Evolutionary conservation across 257 asterid species (phyloP).

Genomic region (Cinchona pubescens): DNA sequence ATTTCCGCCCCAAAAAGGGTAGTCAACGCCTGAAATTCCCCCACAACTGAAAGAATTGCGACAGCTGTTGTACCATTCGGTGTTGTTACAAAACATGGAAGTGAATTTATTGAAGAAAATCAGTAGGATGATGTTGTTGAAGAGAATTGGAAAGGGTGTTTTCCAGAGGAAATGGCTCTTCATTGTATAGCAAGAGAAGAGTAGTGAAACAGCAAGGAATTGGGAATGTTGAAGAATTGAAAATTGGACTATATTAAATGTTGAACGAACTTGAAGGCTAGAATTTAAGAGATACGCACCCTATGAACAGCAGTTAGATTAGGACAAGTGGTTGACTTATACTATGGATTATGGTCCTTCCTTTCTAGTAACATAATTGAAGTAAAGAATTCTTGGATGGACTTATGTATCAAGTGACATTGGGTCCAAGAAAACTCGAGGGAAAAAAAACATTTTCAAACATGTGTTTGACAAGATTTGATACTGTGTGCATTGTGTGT

Average conservation of each 20-base stretch:
- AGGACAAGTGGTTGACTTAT: conserved; percentile 10
- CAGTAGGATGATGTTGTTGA: background rate
- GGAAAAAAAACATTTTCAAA: background rate
- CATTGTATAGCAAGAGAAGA: conserved; percentile 4
- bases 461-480: background rate
- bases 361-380: background rate
- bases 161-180: conserved; percentile 2
- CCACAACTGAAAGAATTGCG: conserved; percentile 45
- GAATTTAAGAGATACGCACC: conserved; percentile 7
- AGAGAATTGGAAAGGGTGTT: background rate
- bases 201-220: background rate
- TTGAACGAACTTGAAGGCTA: conserved; percentile 3
- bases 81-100: conserved; percentile 4
- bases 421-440: background rate
- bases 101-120: conserved; percentile 14
- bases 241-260: background rate
- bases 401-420: background rate
- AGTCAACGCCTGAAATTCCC: conserved; percentile 29
- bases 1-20: conserved; percentile 55
- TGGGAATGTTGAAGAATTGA: background rate
- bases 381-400: background rate
- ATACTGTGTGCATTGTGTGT: background rate
- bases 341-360: background rate
- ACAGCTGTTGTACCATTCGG: conserved; percentile 28
- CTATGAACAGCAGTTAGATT: background rate